phyloP scores from a whole-genome alignment of 345 rosid species.

The Gossypium sturtianum region DNA sequence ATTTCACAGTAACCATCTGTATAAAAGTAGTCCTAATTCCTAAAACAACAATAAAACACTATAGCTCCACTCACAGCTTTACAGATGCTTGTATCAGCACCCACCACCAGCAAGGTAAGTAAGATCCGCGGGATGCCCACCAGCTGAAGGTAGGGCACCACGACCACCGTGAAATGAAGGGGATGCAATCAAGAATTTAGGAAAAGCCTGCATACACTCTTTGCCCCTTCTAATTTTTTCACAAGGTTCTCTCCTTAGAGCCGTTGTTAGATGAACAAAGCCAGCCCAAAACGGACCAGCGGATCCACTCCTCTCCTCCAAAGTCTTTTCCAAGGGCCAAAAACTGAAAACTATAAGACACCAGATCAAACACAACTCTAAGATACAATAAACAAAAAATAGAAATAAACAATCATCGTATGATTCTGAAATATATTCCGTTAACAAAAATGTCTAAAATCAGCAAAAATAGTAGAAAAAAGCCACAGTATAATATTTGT shows the following conservation, averaged over 20 bases:
- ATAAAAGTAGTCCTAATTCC: neutral
- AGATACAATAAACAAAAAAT: neutral
- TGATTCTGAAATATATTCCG: neutral
- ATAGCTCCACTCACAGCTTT: slow-evolving; percentile 1
- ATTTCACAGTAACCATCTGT: slow-evolving; percentile 27
- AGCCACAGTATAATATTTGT: neutral
- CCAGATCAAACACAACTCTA: neutral
- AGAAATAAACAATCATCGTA: neutral
- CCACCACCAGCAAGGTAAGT: slow-evolving; percentile 42
- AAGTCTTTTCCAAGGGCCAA: slow-evolving; percentile 8
- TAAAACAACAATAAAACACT: neutral
- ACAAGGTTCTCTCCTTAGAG: slow-evolving; percentile 23
- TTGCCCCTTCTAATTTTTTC: slow-evolving; percentile 23
- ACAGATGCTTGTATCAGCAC: slow-evolving; percentile 19
- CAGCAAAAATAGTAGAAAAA: neutral
- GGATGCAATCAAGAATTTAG: slow-evolving; percentile 38
- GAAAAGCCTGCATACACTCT: slow-evolving; percentile 21
- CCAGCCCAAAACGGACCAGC: slow-evolving; percentile 39
- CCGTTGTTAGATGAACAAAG: slow-evolving; percentile 28
- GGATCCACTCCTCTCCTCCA: slow-evolving; percentile 11
- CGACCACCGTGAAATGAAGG: slow-evolving; percentile 42
- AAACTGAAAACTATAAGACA: slow-evolving; percentile 5
- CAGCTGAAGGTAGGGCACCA: slow-evolving; percentile 41
- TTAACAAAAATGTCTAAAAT: neutral
- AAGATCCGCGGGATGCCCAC: slow-evolving; percentile 41